Conservation (phyloP, 352 stramenopile species). For the Saprolegnia diclina region DNA sequence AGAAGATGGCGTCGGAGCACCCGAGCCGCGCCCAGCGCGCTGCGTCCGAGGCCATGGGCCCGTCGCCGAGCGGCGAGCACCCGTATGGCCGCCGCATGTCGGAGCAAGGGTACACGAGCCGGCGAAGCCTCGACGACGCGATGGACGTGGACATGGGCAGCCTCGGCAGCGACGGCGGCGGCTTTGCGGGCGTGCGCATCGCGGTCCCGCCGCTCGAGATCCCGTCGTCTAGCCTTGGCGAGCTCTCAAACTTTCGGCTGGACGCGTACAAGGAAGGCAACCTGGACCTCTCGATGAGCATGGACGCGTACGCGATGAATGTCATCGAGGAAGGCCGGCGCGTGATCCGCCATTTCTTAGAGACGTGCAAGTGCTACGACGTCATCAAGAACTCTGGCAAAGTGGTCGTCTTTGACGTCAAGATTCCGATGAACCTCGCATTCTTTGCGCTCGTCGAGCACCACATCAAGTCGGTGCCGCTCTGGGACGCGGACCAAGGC, state of each 20-base stretch:
- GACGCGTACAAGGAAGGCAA: constrained; percentile 14
- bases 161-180: background rate
- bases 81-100: constrained; percentile 5
- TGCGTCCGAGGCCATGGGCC: constrained; percentile 10
- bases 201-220: background rate
- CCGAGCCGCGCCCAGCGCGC: constrained; percentile 4
- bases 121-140: constrained; percentile 4
- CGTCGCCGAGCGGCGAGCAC: background rate
- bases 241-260: constrained; percentile 11
- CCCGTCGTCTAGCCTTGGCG: background rate
- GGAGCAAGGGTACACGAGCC: constrained; percentile 12
- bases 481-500: constrained; percentile 93
- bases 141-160: constrained; percentile 25
- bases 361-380: constrained; percentile 89
- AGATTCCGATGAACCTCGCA: constrained; percentile 97
- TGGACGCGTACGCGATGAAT: constrained; percentile 31
- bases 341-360: constrained; percentile 87
- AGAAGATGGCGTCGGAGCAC: constrained; percentile 12
- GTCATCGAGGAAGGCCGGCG: constrained; percentile 66
- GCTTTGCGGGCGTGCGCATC: background rate
- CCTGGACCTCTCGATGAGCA: constrained; percentile 21
- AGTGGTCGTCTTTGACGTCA: constrained; percentile 97
- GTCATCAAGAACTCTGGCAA: constrained; percentile 96
- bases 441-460: constrained; percentile 99
- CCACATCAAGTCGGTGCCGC: constrained; percentile 95